A percentile compares a stretch with the other conserved stretches of the same genome.
phyloP scores from a whole-genome alignment of 208 protist genomes.

The Angomonas deanei region DNA sequence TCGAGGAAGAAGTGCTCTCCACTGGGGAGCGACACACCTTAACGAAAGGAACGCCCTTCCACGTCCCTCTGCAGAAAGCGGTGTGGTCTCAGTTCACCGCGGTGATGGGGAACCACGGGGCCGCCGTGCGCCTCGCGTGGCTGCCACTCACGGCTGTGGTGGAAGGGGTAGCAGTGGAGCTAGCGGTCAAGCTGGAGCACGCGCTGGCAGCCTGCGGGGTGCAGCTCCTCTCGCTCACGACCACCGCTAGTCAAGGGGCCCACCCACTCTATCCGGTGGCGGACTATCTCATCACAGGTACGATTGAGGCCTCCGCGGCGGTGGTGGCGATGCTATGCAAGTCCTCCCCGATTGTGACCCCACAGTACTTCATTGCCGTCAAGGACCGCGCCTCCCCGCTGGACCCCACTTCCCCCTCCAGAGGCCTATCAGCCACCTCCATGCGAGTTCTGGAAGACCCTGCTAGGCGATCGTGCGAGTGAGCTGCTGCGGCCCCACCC shows the following conservation, averaged over 20 bases:
- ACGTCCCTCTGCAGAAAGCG: constrained; percentile 26
- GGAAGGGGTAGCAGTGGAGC: constrained; percentile 33
- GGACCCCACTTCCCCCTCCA: constrained; percentile 42
- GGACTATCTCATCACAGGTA: constrained; percentile 23
- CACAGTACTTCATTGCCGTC: constrained; percentile 47
- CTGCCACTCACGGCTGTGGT: constrained; percentile 32
- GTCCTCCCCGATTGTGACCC: constrained; percentile 47
- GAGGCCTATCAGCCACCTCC: constrained; percentile 21
- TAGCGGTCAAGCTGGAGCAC: constrained; percentile 34
- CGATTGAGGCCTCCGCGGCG: constrained; percentile 22
- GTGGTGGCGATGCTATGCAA: constrained; percentile 59
- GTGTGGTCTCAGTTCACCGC: constrained; percentile 38
- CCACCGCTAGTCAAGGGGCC: background rate
- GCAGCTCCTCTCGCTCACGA: constrained; percentile 10
- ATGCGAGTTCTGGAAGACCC: constrained; percentile 3
- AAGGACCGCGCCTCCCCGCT: constrained; percentile 26
- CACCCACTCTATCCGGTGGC: constrained; percentile 7
- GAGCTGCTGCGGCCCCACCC: background rate
- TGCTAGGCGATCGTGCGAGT: background rate
- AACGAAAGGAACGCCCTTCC: constrained; percentile 20
- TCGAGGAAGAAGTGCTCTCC: background rate
- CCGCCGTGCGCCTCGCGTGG: constrained; percentile 50
- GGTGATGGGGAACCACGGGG: constrained; percentile 44
- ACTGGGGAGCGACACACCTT: constrained; percentile 11
- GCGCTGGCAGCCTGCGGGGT: constrained; percentile 50